Evolutionary conservation across 2,329 filamentous ascomycete species (phyloP), one percentile per base, ranked within the genome.

Genomic region (Trichoderma koningii): DNA sequence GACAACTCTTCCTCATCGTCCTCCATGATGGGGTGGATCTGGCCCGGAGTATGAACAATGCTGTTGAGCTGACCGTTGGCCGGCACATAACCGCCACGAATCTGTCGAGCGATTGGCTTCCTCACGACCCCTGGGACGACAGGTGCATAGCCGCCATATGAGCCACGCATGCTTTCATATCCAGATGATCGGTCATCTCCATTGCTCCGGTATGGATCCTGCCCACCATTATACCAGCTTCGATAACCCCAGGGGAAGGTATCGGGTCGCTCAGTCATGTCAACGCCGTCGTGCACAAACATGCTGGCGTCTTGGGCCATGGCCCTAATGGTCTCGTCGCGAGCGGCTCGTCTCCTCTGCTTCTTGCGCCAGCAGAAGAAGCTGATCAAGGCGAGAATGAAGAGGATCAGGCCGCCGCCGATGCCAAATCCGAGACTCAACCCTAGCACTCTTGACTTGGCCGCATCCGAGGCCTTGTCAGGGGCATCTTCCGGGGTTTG

Each of bases 351-450:
- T 50, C 71, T 69, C 67, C 71, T 70, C 51, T 71, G 72, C 15
- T 80, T 80, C 64, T 79, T 81, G n/a, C 81, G 80, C 67, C 81
- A 83, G 12, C 83, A 85, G 66, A 82, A 81, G 62, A 84, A 78
- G 63, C 76, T 81, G 21, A 83, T 62, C 10, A 85, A 26, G 2
- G 83, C 68, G 0, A 82, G 76, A 0, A 79, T 74, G 9, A 86
- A 67, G 2, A 86, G 71, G 1, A 84, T 77, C 0, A 83, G 77
- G 1, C 73, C 75, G 3, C 89, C 72, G 1, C 88, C 89, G 1
- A 92, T 75, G 1, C 89, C 88, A 1, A 92, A 73, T 0, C 89
- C 89, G 2, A 89, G 76, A 0, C 88, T 88, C 0, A 91, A 77
- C 0, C 87, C 87, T 5, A 89, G 70, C 1, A 69, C 69, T 63